Base-by-base conservation (phyloP, 352 stramenopile genomes). In the Globisporangium abappressorium region DNA sequence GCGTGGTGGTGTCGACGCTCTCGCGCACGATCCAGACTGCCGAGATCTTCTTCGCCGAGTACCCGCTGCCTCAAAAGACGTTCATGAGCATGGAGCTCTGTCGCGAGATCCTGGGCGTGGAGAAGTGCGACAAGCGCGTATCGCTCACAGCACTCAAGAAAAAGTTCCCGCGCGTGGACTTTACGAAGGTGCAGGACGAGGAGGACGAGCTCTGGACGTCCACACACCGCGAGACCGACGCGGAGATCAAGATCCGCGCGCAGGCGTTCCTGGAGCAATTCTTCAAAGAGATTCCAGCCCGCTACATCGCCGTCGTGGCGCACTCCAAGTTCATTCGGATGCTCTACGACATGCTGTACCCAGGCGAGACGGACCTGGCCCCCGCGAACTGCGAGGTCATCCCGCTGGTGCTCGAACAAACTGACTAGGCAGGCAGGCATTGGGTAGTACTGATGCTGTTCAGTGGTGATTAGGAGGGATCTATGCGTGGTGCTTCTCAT, bases 311-410 rank as follows among this genome's bases (percentile, higher is more conserved):
- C 0, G 77, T 93, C 2, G 80, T 89, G 58, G 79, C 81, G 5
- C 85, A 93, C 70, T 89, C 82, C 11, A 84, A 78, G 22, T 93
- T 92, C 66, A 91, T 93, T 60, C 73, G 78, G 36, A 73, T 77
- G 14, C 66, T 86, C 11, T 84, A 78, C 68, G 76, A 80, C 34
- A 71, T 89, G 12, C 74, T 89, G 22, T 46, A 80, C 34, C 65
- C 38, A 12, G 43, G 72, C 7, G 59, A 81, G 30, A 67, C 60
- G 12, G 80, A 86, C 53, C 41, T 79, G 18, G 64, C 77, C 59
- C 69, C 74, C 4, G 68, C 65, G 2, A 87, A 87, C 70, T 89
- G 80, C 61, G 80, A 89, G 34, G 69, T 79, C 60, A 71, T 89
- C 18, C 77, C 80, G 24, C 56, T 89, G 43, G 72, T 86, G 5